These are phyloP conservation scores for Dichotomocladium elegans DNA, from an alignment of 371 early-diverging fungal species.

Conservation along the genomic window DNA sequence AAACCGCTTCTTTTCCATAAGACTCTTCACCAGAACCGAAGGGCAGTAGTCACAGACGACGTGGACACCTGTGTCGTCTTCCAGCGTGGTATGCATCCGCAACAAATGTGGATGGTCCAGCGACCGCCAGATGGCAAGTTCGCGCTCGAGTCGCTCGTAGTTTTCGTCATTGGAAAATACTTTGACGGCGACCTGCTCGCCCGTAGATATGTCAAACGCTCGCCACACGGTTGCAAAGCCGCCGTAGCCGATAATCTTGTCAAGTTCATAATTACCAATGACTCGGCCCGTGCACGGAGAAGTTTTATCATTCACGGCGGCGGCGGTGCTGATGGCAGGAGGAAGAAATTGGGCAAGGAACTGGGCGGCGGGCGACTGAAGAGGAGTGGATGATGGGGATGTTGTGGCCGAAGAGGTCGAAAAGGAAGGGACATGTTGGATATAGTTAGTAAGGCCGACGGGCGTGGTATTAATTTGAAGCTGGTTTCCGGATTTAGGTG, in stretches of 20 bases:
- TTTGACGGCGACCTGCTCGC: conserved; percentile 54
- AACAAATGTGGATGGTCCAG: conserved; percentile 71
- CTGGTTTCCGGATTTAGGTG: no score
- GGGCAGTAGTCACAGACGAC: conserved; percentile 67
- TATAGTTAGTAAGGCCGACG: no score
- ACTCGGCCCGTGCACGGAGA: conserved; percentile 61
- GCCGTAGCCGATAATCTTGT: conserved; percentile 63
- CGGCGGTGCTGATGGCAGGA: conserved; percentile 16
- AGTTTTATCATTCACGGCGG: conserved; percentile 20
- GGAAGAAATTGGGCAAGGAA: conserved; percentile 54
- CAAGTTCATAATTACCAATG: conserved; percentile 62
- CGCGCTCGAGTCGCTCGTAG: conserved; percentile 38
- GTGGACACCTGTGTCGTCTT: conserved; percentile 59
- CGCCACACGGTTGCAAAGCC: conserved; percentile 66
- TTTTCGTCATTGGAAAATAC: conserved; percentile 30
- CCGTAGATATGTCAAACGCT: conserved; percentile 36
- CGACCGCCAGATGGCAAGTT: conserved; percentile 69
- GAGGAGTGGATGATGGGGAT: conserved; percentile 39
- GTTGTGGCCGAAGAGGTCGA: no score
- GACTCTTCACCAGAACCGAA: conserved; percentile 49
- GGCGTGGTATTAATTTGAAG: no score
- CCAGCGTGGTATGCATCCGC: conserved; percentile 57
- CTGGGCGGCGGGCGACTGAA: conserved; percentile 58
- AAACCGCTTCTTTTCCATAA: conserved; percentile 16
- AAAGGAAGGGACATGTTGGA: no score